A percentile compares a stretch with the other conserved stretches of the same genome.
These are phyloP conservation scores for Colletotrichum aenigma DNA, from an alignment of 2,329 filamentous ascomycete genomes.

Conservation along the genomic window DNA sequence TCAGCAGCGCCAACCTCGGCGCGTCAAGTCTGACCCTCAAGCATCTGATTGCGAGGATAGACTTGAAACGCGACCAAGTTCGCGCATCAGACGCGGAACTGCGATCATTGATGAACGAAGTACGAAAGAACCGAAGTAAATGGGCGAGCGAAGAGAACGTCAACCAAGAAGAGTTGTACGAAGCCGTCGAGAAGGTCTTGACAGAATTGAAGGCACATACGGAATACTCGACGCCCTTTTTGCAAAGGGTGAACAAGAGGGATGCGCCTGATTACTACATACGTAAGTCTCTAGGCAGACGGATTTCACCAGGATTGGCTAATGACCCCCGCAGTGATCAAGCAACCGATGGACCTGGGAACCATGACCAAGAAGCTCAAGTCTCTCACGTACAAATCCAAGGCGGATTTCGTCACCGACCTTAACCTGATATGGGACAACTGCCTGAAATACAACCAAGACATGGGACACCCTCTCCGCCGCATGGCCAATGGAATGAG, in stretches of 20 bases:
- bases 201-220: slow-evolving; percentile 97
- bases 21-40: slow-evolving; percentile 96
- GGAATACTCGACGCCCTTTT: slow-evolving; percentile 94
- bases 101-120: slow-evolving; percentile 92
- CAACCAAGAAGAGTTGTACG: slow-evolving; percentile 96
- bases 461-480: slow-evolving; percentile 82
- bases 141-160: slow-evolving; percentile 99
- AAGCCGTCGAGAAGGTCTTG: slow-evolving; percentile 94
- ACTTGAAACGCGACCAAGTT: slow-evolving; percentile 89
- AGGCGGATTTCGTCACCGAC: slow-evolving; percentile 92
- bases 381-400: slow-evolving; percentile 78
- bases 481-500: slow-evolving; percentile 97
- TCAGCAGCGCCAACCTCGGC: slow-evolving; percentile 93
- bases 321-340: slow-evolving; percentile 69
- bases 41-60: slow-evolving; percentile 94
- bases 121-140: slow-evolving; percentile 96
- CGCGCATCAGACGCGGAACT: slow-evolving; percentile 92
- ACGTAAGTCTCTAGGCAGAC: slow-evolving; percentile 59
- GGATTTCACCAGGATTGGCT: slow-evolving; percentile 17
- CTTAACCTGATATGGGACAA: slow-evolving; percentile 97
- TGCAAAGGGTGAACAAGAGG: slow-evolving; percentile 93
- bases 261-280: slow-evolving; percentile 96
- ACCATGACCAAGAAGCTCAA: slow-evolving; percentile 99
- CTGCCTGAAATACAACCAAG: slow-evolving; percentile 93
- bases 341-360: slow-evolving; percentile 96